Evolutionary conservation across 495 filamentous ascomycete genomes (phyloP), one percentile per base, ranked within the genome.

Genomic region (Stereocaulon alpinum): DNA sequence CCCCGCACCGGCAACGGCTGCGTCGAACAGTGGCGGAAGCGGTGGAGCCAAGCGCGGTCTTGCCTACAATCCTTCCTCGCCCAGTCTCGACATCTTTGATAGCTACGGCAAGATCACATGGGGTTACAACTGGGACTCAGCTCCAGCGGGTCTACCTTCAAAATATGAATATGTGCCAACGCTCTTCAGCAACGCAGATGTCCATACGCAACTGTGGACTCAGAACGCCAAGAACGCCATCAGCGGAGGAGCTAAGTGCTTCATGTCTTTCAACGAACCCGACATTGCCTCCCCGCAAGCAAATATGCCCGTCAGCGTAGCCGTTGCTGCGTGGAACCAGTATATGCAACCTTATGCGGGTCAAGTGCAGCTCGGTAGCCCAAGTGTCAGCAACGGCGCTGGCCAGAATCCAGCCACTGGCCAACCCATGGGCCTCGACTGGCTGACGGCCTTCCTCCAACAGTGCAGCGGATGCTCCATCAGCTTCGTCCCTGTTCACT

Each of bases 181-280:
- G 79, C 80, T 91, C 45, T 89, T 85, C 84, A 83, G 83, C 50
- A 34, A 14, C 1, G 24, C 30, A 17, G 27, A 56, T 10, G 45
- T 42, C 15, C 41, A 55, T 40, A 69, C 73, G 32, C 74, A 68
- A 60, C 79, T 77, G 61, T 95, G 87, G 87, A 66, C 67, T 53
- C 50, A 61, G 12, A 77, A 79, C 68, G 83, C 83, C 57, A 69
- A 82, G 61, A 30, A 60, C 42, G 66, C 68, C 14, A 47, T 65
- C 22, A 56, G 64, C n/a, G 61, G 64, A 53, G 63, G 61, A 34
- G 65, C 65, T 27, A 63, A 63, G 18, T 67, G 79, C 69, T 76
- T 96, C 61, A 73, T 96, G 62, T 76, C 80, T 63, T 92, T 94
- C 84, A 96, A 96, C 81, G 91, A 96, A 77, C 88, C 88, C 48